Base-by-base conservation (phyloP, 2,329 filamentous ascomycete genomes). In the Chaetomium strumarium region DNA sequence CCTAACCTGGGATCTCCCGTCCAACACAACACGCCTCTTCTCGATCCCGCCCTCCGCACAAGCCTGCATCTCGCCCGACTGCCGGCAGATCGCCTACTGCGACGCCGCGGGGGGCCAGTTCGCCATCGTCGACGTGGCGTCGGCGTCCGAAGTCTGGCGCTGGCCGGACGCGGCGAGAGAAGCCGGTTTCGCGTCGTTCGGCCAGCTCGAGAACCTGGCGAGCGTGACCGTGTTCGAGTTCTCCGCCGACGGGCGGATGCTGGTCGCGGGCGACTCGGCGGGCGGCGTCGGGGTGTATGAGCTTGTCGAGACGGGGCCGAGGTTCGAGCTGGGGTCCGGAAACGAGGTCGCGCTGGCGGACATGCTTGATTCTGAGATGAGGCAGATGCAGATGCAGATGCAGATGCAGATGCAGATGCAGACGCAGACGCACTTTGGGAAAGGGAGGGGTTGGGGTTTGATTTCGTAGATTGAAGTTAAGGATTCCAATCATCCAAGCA, bases 171-270 rank as follows among this genome's bases (percentile, higher is more conserved):
- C 48, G n/a, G 49, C 42, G 3, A 13, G 12, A 5, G 19, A 44
- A 8, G 24, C 20, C 5, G 53, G 55, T 19, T 58, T 53, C 20
- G 52, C 52, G 31, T 52, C 45, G 31, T 60, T 58, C 20, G 56
- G 55, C 17, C 58, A 62, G 54, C 30, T 62, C 17, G 59, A 58
- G 39, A 53, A 52, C 9, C 16, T 61, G 17, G 38, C 41, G 6
- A 56, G 54, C 14, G 55, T 61, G 5, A 58, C 47, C 2, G 61
- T 59, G 29, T 62, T 63, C 53, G 61, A 59, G 52, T 63, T 63
- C n/a, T 57, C 54, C 4, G n/a, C 34, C 0, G 60, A 62, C 11
- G 56, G 60, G 7, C 36, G 41, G 39, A 43, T 55, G 51, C 16
- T 63, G 41, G 50, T 62, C 2, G 52, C 62, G 0, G 60, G 61